phyloP scores from a whole-genome alignment of 2,329 filamentous ascomycete genomes.

The Ophiognomonia clavigignenti-juglandacearum region DNA sequence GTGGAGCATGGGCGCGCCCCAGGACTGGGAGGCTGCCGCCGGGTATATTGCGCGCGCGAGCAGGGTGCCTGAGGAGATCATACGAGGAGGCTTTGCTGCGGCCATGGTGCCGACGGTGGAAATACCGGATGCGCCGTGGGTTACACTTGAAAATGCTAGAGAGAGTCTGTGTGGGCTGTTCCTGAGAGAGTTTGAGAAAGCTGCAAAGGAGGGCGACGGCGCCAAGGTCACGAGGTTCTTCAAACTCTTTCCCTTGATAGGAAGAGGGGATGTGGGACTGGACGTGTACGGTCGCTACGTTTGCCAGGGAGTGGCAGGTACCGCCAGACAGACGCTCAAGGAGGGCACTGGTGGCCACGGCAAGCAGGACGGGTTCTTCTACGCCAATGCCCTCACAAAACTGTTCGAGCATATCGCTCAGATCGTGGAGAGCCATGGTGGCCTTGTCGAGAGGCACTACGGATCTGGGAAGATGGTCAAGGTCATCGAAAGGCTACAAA shows the following conservation, averaged over 20 bases:
- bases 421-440: conserved; percentile 88
- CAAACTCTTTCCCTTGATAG: conserved; percentile 94
- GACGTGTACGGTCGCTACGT: conserved; percentile 96
- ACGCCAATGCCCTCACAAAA: conserved; percentile 82
- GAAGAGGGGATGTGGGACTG: conserved; percentile 78
- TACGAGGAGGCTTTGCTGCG: conserved; percentile 80
- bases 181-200: conserved; percentile 90
- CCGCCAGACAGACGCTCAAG: conserved; percentile 76
- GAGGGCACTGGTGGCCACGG: conserved; percentile 51
- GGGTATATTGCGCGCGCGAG: conserved; percentile 81
- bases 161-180: conserved; percentile 90
- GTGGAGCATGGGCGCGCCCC: conserved; percentile 93
- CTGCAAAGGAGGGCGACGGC: conserved; percentile 80
- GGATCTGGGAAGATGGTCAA: conserved; percentile 88
- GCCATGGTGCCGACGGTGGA: conserved; percentile 93
- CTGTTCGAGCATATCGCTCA: conserved; percentile 97
- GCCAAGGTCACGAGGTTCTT: conserved; percentile 93
- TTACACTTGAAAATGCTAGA: conserved; percentile 80
- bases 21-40: conserved; percentile 97
- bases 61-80: conserved; percentile 73
- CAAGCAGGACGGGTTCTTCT: conserved; percentile 78
- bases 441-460: conserved; percentile 90
- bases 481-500: conserved; percentile 87
- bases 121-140: conserved; percentile 83
- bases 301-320: conserved; percentile 85